Evolutionary conservation across 1,284 basidiomycete genomes (phyloP).

Genomic region (Malassezia caprae): DNA sequence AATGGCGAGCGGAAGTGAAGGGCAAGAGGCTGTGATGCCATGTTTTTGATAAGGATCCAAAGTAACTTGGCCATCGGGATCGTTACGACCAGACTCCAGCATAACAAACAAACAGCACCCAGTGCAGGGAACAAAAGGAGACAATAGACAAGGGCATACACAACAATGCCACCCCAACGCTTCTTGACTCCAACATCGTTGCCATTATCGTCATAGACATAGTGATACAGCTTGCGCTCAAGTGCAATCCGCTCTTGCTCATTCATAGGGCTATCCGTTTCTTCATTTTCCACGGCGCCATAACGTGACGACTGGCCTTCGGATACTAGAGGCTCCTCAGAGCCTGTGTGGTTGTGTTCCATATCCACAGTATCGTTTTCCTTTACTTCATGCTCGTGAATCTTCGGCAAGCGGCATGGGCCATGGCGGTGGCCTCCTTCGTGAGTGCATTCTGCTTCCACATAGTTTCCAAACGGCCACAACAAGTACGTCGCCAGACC

Average conservation of each 20-base stretch:
- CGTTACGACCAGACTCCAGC: conserved; percentile 85
- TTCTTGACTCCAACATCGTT: conserved; percentile 28
- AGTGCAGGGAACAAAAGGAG: conserved; percentile 77
- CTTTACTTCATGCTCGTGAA: conserved; percentile 15
- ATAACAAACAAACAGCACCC: conserved; percentile 58
- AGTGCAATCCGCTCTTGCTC: conserved; percentile 29
- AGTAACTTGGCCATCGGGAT: conserved; percentile 96
- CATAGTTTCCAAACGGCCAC: conserved; percentile 99
- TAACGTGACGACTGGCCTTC: conserved; percentile 1
- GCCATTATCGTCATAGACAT: conserved; percentile 36
- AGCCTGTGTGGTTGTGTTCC: conserved; percentile 5
- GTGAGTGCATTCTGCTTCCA: conserved; percentile 61
- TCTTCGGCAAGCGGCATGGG: conserved; percentile 5
- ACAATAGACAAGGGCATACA: conserved; percentile 61
- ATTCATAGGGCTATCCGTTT: conserved; percentile 13
- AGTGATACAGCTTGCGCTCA: conserved; percentile 37
- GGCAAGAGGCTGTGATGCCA: conserved; percentile 68
- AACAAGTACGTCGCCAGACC: conserved; percentile 90
- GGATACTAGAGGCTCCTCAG: background rate
- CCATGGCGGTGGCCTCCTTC: conserved; percentile 29
- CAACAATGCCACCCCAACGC: conserved; percentile 29
- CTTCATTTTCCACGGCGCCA: conserved; percentile 4
- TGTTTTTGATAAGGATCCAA: conserved; percentile 79
- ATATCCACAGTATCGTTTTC: conserved; percentile 4
- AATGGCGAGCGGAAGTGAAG: conserved; percentile 70